Conservation (phyloP, 306 rosid species). For the Acacia melanoxylon region DNA sequence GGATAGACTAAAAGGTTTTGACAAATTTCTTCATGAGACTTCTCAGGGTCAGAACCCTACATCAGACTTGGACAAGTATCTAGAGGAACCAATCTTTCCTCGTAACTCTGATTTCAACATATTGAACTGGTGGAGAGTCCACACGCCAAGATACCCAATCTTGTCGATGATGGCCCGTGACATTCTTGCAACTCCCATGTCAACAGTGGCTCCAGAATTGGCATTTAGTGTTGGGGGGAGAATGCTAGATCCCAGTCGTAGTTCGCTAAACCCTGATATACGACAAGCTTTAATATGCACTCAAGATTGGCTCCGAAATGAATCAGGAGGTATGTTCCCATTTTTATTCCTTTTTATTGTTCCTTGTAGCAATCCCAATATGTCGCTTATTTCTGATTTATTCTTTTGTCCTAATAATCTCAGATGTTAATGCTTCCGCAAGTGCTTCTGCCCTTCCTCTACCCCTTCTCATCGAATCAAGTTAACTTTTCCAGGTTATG, state of each 20-base stretch:
- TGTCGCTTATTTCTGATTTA: slow-evolving; percentile 26
- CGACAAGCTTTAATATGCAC: slow-evolving; percentile 86
- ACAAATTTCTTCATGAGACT: slow-evolving; percentile 87
- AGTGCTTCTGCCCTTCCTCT: slow-evolving; percentile 47
- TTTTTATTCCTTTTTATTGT: not conserved
- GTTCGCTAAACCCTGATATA: slow-evolving; percentile 61
- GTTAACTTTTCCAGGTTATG: slow-evolving; percentile 47
- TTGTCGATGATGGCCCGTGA: slow-evolving; percentile 98
- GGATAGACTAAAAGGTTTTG: slow-evolving; percentile 92
- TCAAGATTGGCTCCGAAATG: slow-evolving; percentile 85
- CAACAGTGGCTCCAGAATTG: slow-evolving; percentile 71
- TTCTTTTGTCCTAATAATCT: slow-evolving; percentile 14
- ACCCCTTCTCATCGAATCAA: slow-evolving; percentile 56
- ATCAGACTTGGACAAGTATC: slow-evolving; percentile 89
- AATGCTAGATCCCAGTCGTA: slow-evolving; percentile 68
- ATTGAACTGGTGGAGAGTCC: slow-evolving; percentile 97
- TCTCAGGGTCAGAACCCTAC: slow-evolving; percentile 63
- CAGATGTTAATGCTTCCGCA: slow-evolving; percentile 66
- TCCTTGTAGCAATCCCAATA: slow-evolving; percentile 7
- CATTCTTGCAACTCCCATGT: slow-evolving; percentile 94
- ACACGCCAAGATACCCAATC: slow-evolving; percentile 95
- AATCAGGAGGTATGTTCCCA: slow-evolving; percentile 56
- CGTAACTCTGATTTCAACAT: slow-evolving; percentile 80
- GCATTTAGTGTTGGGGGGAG: slow-evolving; percentile 67
- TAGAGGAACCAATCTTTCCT: slow-evolving; percentile 94